Base-by-base conservation (phyloP, 163 green algal genomes). In the Smithsoniella earleae region DNA sequence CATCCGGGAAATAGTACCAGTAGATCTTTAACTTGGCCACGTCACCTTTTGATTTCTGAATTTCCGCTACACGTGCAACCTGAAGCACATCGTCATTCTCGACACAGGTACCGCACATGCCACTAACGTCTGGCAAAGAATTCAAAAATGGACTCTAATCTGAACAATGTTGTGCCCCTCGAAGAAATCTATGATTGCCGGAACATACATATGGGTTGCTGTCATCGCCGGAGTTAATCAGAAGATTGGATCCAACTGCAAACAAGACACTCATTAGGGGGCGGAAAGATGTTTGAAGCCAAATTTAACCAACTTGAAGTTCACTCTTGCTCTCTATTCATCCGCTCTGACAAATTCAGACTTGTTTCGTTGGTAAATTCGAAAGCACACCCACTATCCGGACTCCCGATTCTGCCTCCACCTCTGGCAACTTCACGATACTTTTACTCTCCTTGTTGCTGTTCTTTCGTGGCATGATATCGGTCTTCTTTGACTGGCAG, bases 1-100 rank as follows among this genome's bases (percentile, higher is more conserved):
- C 58, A 22, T 69, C 58, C 4, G 58, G 58, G 20, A 69, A 69
- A 43, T 69, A 69, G 43, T 69, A 69, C 58, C 58, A 69, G 31
- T n/a, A 69, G 30, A 69, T 31, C 43, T 69, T 69, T 16, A 69
- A 34, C 18, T 31, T 30, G 6, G 27, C 58, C 0, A 45, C 43
- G 27, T 69, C 58, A 8, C 43, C 43, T 13, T 69, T 69, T 5
- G 20, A 30, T 16, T 30, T 18, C 3, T 43, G 25, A 30, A 69
- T 34, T 4, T 36, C 3, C 4, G 31, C 16, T 4, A 69, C 25
- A 43, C 16, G n/a, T 5, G 58, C 58, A 3, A 69, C 58, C 58
- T 69, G 58, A 8, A 65, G n/a, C 52, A 33, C 25, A 64, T 27
- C 31, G 49, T 25, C 6, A 64, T 6, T 36, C 20, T 20, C 13